Conservation (phyloP, 164 flowering plant species). For the Vitis vinifera region DNA sequence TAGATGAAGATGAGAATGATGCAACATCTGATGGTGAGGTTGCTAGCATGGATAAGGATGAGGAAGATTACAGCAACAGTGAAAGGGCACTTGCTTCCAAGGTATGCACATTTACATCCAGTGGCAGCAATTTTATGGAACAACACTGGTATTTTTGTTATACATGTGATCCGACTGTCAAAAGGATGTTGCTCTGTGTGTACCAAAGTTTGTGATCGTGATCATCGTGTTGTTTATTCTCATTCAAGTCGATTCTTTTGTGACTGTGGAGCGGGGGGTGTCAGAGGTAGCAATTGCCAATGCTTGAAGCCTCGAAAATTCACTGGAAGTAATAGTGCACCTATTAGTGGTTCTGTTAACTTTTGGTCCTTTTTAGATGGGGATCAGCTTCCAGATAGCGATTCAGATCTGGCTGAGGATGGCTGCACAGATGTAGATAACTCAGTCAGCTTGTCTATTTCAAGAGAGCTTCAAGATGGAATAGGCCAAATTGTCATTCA, state of each 20-base stretch:
- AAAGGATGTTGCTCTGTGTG: conserved; percentile 99
- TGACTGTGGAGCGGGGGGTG: conserved; percentile 99
- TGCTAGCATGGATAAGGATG: conserved; percentile 90
- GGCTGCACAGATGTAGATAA: conserved; percentile 55
- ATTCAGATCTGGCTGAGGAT: conserved; percentile 20
- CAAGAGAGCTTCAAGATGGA: conserved; percentile 66
- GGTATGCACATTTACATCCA: conserved; percentile 97
- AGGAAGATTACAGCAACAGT: conserved; percentile 81
- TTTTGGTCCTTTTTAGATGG: conserved; percentile 69
- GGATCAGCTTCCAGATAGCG: conserved; percentile 81
- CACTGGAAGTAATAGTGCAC: conserved; percentile 48
- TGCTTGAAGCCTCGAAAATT: conserved; percentile 95
- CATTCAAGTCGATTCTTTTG: conserved; percentile 97
- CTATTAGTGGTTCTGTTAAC: conserved; percentile 44
- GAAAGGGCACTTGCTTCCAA: conserved; percentile 92
- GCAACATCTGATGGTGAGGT: conserved; percentile 99
- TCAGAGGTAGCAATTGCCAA: conserved; percentile 90
- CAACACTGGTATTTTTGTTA: conserved; percentile 99
- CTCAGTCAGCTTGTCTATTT: conserved; percentile 54
- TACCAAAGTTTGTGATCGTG: conserved; percentile 98
- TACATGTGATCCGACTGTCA: conserved; percentile 95
- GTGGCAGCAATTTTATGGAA: conserved; percentile 99
- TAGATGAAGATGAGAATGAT: conserved; percentile 98
- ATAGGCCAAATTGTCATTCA: no score
- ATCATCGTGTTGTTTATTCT: conserved; percentile 99